Conservation (phyloP, 2,329 filamentous ascomycete genomes). For the Mycogone perniciosa region DNA sequence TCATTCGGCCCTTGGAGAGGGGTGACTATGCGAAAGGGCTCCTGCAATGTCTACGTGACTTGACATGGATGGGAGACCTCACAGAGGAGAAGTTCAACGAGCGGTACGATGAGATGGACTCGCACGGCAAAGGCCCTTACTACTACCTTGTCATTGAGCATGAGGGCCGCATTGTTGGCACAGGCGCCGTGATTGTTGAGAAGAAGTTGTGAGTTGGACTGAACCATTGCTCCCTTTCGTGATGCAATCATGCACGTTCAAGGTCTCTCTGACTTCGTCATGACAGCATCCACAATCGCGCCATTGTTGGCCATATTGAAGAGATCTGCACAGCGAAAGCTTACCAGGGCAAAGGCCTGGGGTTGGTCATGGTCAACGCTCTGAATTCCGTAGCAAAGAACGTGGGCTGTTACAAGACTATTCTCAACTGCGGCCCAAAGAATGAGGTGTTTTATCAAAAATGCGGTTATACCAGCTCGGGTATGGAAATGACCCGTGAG, state of each 20-base stretch:
- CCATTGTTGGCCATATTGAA: constrained; percentile 72
- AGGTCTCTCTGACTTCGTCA: background rate
- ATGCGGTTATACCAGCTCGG: constrained; percentile 19
- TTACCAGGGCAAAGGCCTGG: constrained; percentile 76
- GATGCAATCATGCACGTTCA: background rate
- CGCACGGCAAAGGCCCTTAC: constrained; percentile 43
- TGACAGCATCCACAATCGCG: constrained; percentile 56
- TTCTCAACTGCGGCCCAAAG: constrained; percentile 70
- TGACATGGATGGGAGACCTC: constrained; percentile 72
- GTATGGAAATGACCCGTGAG: constrained; percentile 17
- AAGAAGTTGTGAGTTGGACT: constrained; percentile 60
- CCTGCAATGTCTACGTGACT: constrained; percentile 66
- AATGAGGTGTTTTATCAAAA: constrained; percentile 70
- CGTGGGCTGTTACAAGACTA: constrained; percentile 75
- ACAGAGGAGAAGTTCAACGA: constrained; percentile 58
- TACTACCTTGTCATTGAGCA: constrained; percentile 67
- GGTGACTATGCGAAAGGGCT: constrained; percentile 65
- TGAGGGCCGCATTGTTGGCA: constrained; percentile 59
- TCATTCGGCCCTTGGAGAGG: constrained; percentile 61
- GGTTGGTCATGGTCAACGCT: constrained; percentile 68
- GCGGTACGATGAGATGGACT: constrained; percentile 56
- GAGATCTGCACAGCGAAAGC: constrained; percentile 75
- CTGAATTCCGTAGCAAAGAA: constrained; percentile 66
- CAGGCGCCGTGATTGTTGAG: constrained; percentile 70
- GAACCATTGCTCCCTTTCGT: too few relatives aligned